Evolutionary conservation across 495 filamentous ascomycete genomes (phyloP), one percentile per base, ranked within the genome.

Genomic region (Aspergillus ellipticus): DNA sequence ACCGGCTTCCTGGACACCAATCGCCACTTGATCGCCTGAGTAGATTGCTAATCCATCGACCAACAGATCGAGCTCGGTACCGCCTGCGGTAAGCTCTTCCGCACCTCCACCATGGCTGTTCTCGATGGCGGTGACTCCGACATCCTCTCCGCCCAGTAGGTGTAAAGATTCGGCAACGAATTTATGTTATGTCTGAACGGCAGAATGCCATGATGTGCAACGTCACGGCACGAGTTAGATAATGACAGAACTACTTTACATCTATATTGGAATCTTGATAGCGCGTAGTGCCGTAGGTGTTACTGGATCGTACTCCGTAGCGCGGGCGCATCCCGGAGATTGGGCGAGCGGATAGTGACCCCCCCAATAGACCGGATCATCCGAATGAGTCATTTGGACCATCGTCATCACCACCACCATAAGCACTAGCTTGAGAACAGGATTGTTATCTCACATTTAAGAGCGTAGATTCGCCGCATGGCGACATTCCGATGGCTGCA

Each of bases 101-200:
- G 78, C 61, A 96, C 91, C 83, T 88, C 87, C 51, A 95, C 91
- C 69, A 95, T 97, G 90, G 85, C 92, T 57, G 86, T 97, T 72
- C 77, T 97, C 42, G 92, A 97, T 77, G 92, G 90, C 74, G 94
- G 94, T 88, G 94, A 97, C 85, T 94, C 89, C 53, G 93, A 98
- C 79, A 97, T 97, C 75, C 82, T 98, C 64, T 83, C 74, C 77
- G 83, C 87, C 59, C 61, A 64, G 59, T 66, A 66, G 60, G 58
- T 45, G 60, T 59, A 46, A 58, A 54, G 42, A 39, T 17, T 22
- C 43, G 53, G 31, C 37, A 42, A 31, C 21, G 43, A 45, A 20
- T 56, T 61, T 53, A 50, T 63, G 59, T 66, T 63, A 61, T 63
- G 53, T 62, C 62, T 66, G 52, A 54, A 63, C 46, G 59, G 39